phyloP scores from a whole-genome alignment of 805 yeast genomes.

The Candida boidinii region DNA sequence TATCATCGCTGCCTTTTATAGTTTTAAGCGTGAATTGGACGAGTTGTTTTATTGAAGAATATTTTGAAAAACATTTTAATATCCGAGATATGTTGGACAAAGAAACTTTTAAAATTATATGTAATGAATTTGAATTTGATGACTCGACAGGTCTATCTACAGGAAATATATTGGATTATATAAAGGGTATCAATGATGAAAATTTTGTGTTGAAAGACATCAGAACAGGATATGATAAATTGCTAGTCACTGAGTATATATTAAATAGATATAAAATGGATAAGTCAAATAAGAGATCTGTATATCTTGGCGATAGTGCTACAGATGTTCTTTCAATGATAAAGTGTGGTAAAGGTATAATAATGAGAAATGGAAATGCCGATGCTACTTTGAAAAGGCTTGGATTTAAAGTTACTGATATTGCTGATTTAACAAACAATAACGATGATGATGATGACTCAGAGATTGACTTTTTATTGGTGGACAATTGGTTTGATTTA shows the following conservation, averaged over 20 bases:
- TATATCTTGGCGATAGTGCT: slow-evolving; percentile 55
- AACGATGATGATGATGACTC: not conserved
- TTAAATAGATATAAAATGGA: slow-evolving; percentile 12
- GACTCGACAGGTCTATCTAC: slow-evolving; percentile 16
- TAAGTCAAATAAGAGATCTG: slow-evolving; percentile 10
- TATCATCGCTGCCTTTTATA: slow-evolving; percentile 8
- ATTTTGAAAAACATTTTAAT: slow-evolving; percentile 16
- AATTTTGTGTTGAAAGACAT: slow-evolving; percentile 19
- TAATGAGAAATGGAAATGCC: slow-evolving; percentile 33
- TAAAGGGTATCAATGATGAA: too few species aligned
- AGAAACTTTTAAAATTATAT: slow-evolving; percentile 20
- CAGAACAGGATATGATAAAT: slow-evolving; percentile 50
- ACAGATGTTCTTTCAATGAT: slow-evolving; percentile 49
- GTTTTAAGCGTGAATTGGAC: slow-evolving; percentile 63
- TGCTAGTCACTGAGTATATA: too few species aligned
- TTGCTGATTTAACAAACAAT: slow-evolving; percentile 9
- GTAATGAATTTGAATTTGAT: slow-evolving; percentile 41
- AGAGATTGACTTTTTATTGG: not conserved
- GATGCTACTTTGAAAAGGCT: slow-evolving; percentile 14
- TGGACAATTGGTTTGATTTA: slow-evolving; percentile 1
- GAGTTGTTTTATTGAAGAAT: slow-evolving; percentile 32
- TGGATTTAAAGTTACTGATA: slow-evolving; percentile 14
- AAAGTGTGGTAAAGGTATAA: slow-evolving; percentile 37
- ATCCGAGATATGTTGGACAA: slow-evolving; percentile 9
- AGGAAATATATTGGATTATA: slow-evolving; percentile 16